Percentiles rank a stretch among this genome's conserved stretches.
phyloP scores from a whole-genome alignment of 2,329 filamentous ascomycete genomes.

The Pseudogymnoascus sp. region DNA sequence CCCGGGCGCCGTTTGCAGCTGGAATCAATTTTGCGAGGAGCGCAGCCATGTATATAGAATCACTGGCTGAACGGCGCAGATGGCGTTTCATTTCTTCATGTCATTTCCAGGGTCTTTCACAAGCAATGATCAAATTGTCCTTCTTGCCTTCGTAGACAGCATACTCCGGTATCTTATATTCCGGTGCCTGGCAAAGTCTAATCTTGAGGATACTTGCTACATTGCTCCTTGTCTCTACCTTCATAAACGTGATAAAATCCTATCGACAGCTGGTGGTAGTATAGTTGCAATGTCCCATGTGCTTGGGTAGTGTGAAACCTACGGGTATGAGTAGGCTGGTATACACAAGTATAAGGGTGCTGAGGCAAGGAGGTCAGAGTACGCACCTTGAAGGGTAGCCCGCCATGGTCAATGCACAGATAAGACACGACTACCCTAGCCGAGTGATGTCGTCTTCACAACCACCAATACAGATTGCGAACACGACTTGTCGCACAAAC shows the following conservation, averaged over 20 bases:
- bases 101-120: background rate
- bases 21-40: background rate
- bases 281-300: background rate
- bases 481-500: background rate
- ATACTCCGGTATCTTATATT: background rate
- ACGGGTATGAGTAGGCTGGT: background rate
- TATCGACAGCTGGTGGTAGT: background rate
- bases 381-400: slow-evolving; percentile 3
- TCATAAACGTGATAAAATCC: background rate
- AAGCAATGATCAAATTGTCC: background rate
- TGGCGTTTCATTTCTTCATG: background rate
- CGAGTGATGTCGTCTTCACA: slow-evolving; percentile 6
- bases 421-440: slow-evolving; percentile 6
- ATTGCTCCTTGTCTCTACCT: background rate
- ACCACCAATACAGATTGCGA: background rate
- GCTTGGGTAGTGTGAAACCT: background rate
- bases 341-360: background rate
- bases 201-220: background rate
- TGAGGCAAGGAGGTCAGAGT: background rate
- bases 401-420: slow-evolving; percentile 1
- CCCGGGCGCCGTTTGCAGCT: slow-evolving; percentile 9
- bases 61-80: slow-evolving; percentile 6
- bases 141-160: background rate
- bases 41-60: slow-evolving; percentile 8
- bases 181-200: background rate